Conservation (phyloP, 2,329 filamentous ascomycete species). For the Raffaelea arxii region DNA sequence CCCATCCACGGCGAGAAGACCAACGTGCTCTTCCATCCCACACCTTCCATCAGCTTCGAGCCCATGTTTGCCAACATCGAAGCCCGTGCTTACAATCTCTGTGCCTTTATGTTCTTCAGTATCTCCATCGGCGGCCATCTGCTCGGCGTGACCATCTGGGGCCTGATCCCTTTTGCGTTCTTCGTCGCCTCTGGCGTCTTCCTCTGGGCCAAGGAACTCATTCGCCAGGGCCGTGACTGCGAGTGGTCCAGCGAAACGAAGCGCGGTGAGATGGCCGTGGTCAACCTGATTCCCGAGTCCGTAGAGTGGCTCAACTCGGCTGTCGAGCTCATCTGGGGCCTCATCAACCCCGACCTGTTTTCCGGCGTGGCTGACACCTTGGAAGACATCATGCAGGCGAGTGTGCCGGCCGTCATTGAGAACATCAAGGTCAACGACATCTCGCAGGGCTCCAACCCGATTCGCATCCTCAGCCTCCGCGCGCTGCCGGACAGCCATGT, state of each 20-base stretch:
- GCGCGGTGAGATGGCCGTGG: constrained; percentile 74
- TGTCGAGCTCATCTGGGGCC: constrained; percentile 73
- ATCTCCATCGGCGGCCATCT: constrained; percentile 70
- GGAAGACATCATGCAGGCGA: constrained; percentile 95
- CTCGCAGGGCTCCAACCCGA: constrained; percentile 82
- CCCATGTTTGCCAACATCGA: constrained; percentile 76
- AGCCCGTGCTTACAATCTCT: constrained; percentile 60
- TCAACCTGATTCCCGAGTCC: constrained; percentile 84
- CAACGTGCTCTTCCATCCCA: constrained; percentile 91
- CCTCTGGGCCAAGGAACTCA: constrained; percentile 81
- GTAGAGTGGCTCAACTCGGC: constrained; percentile 96
- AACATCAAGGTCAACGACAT: constrained; percentile 94
- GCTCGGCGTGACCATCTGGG: constrained; percentile 69
- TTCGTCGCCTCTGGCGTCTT: constrained; percentile 71
- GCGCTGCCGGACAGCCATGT: constrained; percentile 78
- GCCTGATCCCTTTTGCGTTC: constrained; percentile 62
- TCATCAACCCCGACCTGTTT: constrained; percentile 95
- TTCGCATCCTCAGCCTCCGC: constrained; percentile 78
- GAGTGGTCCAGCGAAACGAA: constrained; percentile 86
- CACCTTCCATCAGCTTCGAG: constrained; percentile 79
- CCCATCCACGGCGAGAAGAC: constrained; percentile 96
- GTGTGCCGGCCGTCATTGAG: constrained; percentile 81
- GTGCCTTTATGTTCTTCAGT: constrained; percentile 57
- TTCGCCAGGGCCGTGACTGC: constrained; percentile 68
- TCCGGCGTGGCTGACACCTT: constrained; percentile 82